These are phyloP conservation scores for Nemania sp. DNA, from an alignment of 2,329 filamentous ascomycete genomes.

Conservation along the genomic window DNA sequence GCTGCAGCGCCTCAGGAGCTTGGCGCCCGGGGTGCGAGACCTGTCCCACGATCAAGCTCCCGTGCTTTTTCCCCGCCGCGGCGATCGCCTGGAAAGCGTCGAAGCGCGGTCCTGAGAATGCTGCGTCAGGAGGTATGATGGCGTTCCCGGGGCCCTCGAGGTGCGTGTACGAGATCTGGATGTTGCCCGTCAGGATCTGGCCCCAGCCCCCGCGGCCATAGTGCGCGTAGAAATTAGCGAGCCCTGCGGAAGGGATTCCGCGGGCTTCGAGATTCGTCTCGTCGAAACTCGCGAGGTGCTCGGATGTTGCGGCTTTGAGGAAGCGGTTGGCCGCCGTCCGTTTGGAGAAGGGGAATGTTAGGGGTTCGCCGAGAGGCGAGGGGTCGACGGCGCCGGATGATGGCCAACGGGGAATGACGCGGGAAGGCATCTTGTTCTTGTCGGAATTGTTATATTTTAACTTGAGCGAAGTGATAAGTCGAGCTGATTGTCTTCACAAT, in stretches of 20 bases:
- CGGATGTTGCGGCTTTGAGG: slow-evolving; percentile 63
- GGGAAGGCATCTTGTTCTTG: slow-evolving; percentile 9
- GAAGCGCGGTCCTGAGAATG: slow-evolving; percentile 55
- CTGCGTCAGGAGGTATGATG: slow-evolving; percentile 56
- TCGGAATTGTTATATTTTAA: background rate
- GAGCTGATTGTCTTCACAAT: no score
- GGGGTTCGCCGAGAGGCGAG: slow-evolving; percentile 10
- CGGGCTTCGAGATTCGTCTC: slow-evolving; percentile 51
- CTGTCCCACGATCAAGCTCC: slow-evolving; percentile 61
- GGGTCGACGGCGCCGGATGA: slow-evolving; percentile 4
- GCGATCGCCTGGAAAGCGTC: slow-evolving; percentile 58
- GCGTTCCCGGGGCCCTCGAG: slow-evolving; percentile 58
- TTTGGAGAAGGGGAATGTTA: slow-evolving; percentile 47
- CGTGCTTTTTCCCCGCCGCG: slow-evolving; percentile 52
- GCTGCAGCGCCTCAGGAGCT: slow-evolving; percentile 39
- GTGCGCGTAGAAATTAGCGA: slow-evolving; percentile 54
- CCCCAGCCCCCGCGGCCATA: slow-evolving; percentile 60
- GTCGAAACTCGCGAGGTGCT: slow-evolving; percentile 61
- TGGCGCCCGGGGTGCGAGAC: slow-evolving; percentile 67
- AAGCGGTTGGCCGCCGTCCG: slow-evolving; percentile 59
- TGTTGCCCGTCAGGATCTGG: slow-evolving; percentile 61
- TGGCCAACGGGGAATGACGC: slow-evolving; percentile 13
- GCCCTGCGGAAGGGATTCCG: slow-evolving; percentile 31
- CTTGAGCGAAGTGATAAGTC: background rate
- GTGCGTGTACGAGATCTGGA: slow-evolving; percentile 61